A percentile compares a stretch with the other conserved stretches of the same genome.
Conservation (phyloP, 177 flowering plant genomes). For the Vitis hybrid region DNA sequence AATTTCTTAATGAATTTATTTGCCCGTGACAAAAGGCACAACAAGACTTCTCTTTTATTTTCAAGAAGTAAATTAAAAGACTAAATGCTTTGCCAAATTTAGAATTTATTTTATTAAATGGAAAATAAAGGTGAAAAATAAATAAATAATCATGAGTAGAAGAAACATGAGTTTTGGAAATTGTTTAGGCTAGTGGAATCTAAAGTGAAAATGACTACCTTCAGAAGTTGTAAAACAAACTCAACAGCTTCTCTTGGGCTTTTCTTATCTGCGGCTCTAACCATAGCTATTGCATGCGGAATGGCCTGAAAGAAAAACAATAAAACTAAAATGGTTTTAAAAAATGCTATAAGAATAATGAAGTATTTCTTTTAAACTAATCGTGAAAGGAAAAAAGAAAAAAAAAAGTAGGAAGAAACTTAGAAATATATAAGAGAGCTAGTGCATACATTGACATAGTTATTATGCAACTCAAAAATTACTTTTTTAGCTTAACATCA, state of each 20-base stretch:
- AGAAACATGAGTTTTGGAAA: background rate
- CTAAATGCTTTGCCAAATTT: too few species aligned
- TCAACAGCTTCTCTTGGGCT: constrained; percentile 99
- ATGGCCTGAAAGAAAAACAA: constrained; percentile 56
- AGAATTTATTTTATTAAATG: too few species aligned
- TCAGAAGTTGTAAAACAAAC: constrained; percentile 82
- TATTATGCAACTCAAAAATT: too few species aligned
- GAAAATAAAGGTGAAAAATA: too few species aligned
- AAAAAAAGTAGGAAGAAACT: background rate
- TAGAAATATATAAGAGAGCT: too few species aligned
- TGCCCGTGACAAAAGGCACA: too few species aligned
- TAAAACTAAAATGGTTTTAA: background rate
- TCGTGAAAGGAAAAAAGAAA: background rate
- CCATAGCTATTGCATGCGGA: constrained; percentile 90
- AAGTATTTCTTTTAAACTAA: background rate
- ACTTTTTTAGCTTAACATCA: too few species aligned
- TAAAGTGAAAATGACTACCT: constrained; percentile 42
- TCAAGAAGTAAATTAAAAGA: too few species aligned
- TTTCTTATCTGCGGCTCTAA: constrained; percentile 72
- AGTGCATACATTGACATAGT: too few species aligned
- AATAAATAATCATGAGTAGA: background rate
- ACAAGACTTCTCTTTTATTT: too few species aligned
- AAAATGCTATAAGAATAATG: background rate
- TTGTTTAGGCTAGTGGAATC: background rate
- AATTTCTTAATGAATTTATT: too few species aligned